Percentiles rank a stretch among this genome's conserved stretches.
Evolutionary conservation across 306 rosid genomes (phyloP).

Genomic region (Leucaena leucocephala): DNA sequence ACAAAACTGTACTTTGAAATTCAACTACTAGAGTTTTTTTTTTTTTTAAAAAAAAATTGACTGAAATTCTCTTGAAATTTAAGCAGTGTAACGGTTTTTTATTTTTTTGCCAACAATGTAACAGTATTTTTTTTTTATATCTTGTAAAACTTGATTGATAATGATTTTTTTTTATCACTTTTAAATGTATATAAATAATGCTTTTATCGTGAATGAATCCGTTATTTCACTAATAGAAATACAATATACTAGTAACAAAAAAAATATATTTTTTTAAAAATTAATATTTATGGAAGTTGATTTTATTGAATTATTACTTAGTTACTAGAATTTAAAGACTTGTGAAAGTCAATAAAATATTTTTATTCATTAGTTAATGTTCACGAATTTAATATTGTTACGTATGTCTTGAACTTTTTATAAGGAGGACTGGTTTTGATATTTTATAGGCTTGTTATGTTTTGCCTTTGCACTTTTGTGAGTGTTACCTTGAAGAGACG

Average conservation of each 20-base stretch:
- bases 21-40: background rate
- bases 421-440: background rate
- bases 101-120: too few species aligned
- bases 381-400: background rate
- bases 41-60: too few species aligned
- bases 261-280: too few species aligned
- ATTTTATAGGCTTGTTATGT: background rate
- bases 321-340: background rate
- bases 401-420: background rate
- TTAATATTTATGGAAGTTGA: background rate
- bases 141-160: background rate
- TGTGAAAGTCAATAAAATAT: background rate
- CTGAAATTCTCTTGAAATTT: background rate
- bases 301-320: background rate
- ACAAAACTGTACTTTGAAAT: background rate
- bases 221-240: background rate
- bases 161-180: background rate
- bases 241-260: too few species aligned
- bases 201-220: too few species aligned
- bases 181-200: too few species aligned
- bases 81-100: background rate
- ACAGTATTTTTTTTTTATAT: too few species aligned
- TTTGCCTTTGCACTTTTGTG: background rate
- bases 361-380: background rate
- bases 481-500: background rate